Base-by-base conservation (phyloP, 2,329 filamentous ascomycete genomes). In the Aspergillus texensis region DNA sequence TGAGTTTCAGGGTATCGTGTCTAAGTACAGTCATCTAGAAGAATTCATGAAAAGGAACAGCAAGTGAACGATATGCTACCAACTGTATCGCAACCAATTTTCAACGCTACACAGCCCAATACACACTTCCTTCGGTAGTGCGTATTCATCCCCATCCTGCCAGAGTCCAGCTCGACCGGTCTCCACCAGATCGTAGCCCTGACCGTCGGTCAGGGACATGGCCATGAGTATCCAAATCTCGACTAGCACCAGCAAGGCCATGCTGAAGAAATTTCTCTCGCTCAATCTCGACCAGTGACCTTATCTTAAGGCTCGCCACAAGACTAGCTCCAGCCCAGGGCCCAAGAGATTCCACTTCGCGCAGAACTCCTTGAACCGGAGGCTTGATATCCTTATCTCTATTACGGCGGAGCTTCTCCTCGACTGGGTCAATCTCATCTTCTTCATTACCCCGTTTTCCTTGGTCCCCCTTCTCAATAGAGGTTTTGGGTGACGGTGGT, bases 241-340 rank as follows among this genome's bases (percentile, higher is more conserved):
- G 77, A 62, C 71, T 81, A n/a, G 81, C 81, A 2, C 81, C 80
- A 16, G 79, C 75, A 43, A 84, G 69, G 32, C 82, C 81, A 68
- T 83, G 75, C 53, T 81, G 79, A 43, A 89, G 73, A 68, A 89
- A 91, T 50, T 84, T 84, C 56, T 91, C 88, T 30, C 86, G 80
- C 69, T 90, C 88, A 24, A 90, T 83, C 73, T 90, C 88, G 6
- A 89, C 85, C 53, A 87, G 80, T 0, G 87, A 87, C 62, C 84
- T 84, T 26, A 89, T 81, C 58, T 86, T 85, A 67, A 89, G 75
- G 65, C 83, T 84, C 0, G 85, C 82, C 8, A 88, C 77, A 24
- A 91, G 76, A 72, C 87, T 89, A 4, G 85, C 88, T 8, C 88
- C 88, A 5, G 85, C 85, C 88, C 88, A 91, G 3, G 87, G 76